Evolutionary conservation across 78 protist genomes (phyloP).

Genomic region (Polysphondylium violaceum): DNA sequence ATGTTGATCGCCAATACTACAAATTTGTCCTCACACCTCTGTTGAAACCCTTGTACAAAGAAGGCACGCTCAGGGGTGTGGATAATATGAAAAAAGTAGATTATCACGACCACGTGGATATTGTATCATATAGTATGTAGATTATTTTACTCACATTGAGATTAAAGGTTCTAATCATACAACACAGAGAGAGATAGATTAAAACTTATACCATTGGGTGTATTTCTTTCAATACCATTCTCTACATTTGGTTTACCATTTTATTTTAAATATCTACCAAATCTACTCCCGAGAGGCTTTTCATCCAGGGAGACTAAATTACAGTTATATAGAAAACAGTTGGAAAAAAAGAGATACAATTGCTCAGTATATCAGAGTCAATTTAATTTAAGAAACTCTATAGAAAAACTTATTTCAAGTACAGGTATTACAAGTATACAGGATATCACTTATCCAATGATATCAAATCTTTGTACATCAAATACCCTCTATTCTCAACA

Average conservation of each 20-base stretch:
- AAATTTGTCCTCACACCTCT: no score
- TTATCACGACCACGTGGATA: no score
- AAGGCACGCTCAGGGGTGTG: no score
- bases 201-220: constrained; percentile 38
- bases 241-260: constrained; percentile 66
- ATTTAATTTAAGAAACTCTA: no score
- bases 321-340: not conserved
- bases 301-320: constrained; percentile 34
- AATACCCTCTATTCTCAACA: constrained; percentile 4
- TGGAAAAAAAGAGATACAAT: no score
- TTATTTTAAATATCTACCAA: constrained; percentile 32
- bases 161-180: no score
- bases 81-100: no score
- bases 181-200: constrained; percentile 25
- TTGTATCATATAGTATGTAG: no score
- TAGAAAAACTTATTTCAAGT: not conserved
- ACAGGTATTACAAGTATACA: not conserved
- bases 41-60: no score
- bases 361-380: no score
- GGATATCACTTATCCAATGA: not conserved
- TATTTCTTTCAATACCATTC: constrained; percentile 52
- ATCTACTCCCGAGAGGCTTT: constrained; percentile 41
- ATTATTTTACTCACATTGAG: no score
- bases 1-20: no score
- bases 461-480: not conserved